Evolutionary conservation across 306 rosid genomes (phyloP).

Genomic region (Glycine latifolia): DNA sequence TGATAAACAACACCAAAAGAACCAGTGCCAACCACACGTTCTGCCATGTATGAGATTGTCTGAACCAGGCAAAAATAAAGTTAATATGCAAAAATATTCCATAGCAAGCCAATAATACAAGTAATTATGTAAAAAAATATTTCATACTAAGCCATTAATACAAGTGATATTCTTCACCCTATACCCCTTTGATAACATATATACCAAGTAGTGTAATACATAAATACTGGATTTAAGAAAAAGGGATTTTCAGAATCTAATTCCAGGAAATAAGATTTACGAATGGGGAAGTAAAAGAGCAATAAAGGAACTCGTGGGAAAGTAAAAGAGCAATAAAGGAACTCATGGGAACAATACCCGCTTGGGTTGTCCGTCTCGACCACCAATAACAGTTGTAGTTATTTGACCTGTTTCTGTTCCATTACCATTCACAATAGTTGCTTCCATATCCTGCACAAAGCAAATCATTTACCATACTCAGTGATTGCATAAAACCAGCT

Average conservation of each 20-base stretch:
- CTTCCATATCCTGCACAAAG: slow-evolving; percentile 71
- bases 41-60: slow-evolving; percentile 93
- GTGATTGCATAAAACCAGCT: background rate
- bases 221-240: background rate
- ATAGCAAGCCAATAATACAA: slow-evolving; percentile 26
- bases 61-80: slow-evolving; percentile 44
- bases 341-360: slow-evolving; percentile 59
- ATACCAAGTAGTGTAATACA: background rate
- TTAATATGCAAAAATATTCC: slow-evolving; percentile 15
- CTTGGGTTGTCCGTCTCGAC: slow-evolving; percentile 83
- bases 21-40: slow-evolving; percentile 96
- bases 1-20: slow-evolving; percentile 98
- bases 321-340: slow-evolving; percentile 3
- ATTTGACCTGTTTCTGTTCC: slow-evolving; percentile 95
- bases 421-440: slow-evolving; percentile 70
- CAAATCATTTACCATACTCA: slow-evolving; percentile 35
- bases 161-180: no score
- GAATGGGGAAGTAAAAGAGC: background rate
- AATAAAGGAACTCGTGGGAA: slow-evolving; percentile 16
- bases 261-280: slow-evolving; percentile 16
- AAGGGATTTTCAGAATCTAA: slow-evolving; percentile 2
- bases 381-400: slow-evolving; percentile 76
- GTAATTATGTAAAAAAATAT: background rate
- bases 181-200: background rate
- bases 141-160: no score